phyloP scores from a whole-genome alignment of 495 filamentous ascomycete species.

The Aspergillus sclerotioniger region DNA sequence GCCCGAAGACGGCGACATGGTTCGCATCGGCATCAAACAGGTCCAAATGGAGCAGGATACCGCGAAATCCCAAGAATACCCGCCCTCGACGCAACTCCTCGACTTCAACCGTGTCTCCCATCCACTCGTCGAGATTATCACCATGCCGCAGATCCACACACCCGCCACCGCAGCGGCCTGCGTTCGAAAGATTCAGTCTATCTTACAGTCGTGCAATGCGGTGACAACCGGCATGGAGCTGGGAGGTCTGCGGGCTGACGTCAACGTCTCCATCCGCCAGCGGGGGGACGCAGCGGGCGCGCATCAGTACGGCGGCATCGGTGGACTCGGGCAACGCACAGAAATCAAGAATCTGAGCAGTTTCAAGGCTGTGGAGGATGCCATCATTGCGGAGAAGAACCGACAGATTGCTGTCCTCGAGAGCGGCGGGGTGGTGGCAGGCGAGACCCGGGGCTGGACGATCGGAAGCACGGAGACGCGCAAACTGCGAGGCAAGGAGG shows the following conservation, averaged over 20 bases:
- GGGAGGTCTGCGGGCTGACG: slow-evolving; percentile 86
- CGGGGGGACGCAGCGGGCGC: slow-evolving; percentile 42
- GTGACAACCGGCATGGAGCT: slow-evolving; percentile 89
- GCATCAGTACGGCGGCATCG: slow-evolving; percentile 53
- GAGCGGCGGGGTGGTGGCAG: slow-evolving; percentile 70
- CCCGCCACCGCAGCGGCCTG: slow-evolving; percentile 82
- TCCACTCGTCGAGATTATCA: slow-evolving; percentile 94
- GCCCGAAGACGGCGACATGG: slow-evolving; percentile 59
- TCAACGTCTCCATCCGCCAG: slow-evolving; percentile 85
- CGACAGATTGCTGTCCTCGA: slow-evolving; percentile 83
- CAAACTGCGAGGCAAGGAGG: slow-evolving; percentile 85
- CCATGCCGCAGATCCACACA: slow-evolving; percentile 77
- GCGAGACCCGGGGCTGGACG: slow-evolving; percentile 93
- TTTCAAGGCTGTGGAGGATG: slow-evolving; percentile 92
- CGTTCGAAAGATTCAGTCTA: slow-evolving; percentile 82
- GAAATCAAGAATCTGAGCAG: slow-evolving; percentile 98
- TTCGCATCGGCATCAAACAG: slow-evolving; percentile 81
- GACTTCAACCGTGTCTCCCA: slow-evolving; percentile 94
- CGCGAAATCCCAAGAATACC: slow-evolving; percentile 83
- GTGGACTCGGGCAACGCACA: slow-evolving; percentile 75
- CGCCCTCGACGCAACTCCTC: slow-evolving; percentile 68
- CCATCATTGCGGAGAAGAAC: slow-evolving; percentile 84
- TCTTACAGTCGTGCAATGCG: slow-evolving; percentile 76
- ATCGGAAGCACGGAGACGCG: slow-evolving; percentile 72
- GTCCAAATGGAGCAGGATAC: slow-evolving; percentile 98